Conservation (phyloP, 2,329 filamentous ascomycete species). For the Fusarium avenaceum region DNA sequence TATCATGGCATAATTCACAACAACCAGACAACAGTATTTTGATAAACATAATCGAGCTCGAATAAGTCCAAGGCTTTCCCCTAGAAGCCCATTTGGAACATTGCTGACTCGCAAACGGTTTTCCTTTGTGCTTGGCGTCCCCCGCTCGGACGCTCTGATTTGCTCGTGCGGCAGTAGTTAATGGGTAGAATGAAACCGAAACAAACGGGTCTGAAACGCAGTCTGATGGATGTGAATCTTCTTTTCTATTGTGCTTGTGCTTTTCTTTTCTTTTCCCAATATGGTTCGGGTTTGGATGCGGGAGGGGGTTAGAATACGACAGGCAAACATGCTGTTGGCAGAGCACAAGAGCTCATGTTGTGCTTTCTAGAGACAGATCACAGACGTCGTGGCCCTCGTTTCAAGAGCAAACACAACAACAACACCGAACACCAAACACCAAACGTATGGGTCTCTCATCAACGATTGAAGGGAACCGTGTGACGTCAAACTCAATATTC, state of each 20-base stretch:
- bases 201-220: constrained; percentile 41
- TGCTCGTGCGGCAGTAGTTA: constrained; percentile 7
- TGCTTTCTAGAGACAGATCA: not conserved
- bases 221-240: constrained; percentile 30
- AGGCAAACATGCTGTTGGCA: constrained; percentile 19
- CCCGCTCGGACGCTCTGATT: constrained; percentile 25
- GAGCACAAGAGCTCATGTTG: constrained; percentile 19
- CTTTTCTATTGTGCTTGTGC: not conserved
- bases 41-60: not conserved
- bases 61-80: not conserved
- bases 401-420: constrained; percentile 36
- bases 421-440: no score
- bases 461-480: constrained; percentile 8
- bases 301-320: constrained; percentile 5
- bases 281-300: not conserved
- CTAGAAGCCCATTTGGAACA: not conserved
- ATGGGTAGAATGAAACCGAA: constrained; percentile 38
- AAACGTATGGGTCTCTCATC: no score
- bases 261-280: not conserved
- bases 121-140: constrained; percentile 9
- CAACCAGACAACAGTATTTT: not conserved
- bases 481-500: constrained; percentile 37
- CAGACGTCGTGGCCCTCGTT: constrained; percentile 18
- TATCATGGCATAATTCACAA: not conserved
- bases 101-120: constrained; percentile 17